Conservation (phyloP, 2,329 filamentous ascomycete species). For the Talaromyces sp. region DNA sequence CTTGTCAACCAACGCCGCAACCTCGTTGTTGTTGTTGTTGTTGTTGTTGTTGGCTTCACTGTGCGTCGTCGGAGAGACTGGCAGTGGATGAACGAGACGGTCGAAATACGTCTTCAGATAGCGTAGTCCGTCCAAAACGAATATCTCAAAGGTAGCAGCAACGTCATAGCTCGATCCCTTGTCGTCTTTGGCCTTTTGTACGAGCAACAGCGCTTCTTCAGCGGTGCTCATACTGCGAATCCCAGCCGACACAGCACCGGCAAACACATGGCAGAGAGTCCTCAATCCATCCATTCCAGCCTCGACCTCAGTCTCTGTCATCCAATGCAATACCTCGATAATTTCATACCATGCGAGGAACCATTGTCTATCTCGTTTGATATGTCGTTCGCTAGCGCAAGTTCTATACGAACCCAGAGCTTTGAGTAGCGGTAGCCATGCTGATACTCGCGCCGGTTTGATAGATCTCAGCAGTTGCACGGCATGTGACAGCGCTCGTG, state of each 20-base stretch:
- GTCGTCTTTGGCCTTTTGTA: constrained; percentile 17
- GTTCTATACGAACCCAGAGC: constrained; percentile 23
- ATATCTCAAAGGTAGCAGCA: constrained; percentile 19
- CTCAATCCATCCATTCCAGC: constrained; percentile 30
- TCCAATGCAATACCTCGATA: constrained; percentile 27
- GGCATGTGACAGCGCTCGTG: constrained; percentile 32
- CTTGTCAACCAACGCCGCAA: neutral
- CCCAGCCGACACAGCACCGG: constrained; percentile 29
- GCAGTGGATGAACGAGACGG: constrained; percentile 27
- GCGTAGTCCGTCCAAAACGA: constrained; percentile 26
- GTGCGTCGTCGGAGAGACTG: neutral
- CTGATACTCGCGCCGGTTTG: constrained; percentile 24
- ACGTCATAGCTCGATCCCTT: neutral
- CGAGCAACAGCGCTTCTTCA: constrained; percentile 22
- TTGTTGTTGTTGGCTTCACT: neutral
- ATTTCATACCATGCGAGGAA: constrained; percentile 37
- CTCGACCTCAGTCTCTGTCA: constrained; percentile 28
- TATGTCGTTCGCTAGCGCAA: constrained; percentile 14
- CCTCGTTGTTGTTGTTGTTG: neutral
- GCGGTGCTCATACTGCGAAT: constrained; percentile 22
- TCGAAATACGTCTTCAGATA: constrained; percentile 34
- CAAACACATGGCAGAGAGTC: constrained; percentile 32
- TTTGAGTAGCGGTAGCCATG: constrained; percentile 35
- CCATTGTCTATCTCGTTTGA: constrained; percentile 23
- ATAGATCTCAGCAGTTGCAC: constrained; percentile 29